Evolutionary conservation across 2,329 filamentous ascomycete genomes (phyloP).

Genomic region (Botrytis fragariae): DNA sequence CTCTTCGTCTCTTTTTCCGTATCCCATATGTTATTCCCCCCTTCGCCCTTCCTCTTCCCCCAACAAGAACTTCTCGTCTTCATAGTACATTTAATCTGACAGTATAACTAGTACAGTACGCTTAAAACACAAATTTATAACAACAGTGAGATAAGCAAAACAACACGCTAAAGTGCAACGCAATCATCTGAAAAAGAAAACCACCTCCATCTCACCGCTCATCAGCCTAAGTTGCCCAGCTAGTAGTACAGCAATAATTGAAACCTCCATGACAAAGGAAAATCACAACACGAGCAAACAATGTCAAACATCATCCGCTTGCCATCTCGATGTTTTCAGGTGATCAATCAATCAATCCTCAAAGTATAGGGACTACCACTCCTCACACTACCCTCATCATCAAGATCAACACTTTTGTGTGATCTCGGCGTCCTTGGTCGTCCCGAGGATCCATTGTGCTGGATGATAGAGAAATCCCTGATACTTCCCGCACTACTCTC

Average conservation of each 20-base stretch:
- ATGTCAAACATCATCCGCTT: neutral
- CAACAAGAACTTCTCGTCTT: neutral
- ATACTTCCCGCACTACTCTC: conserved; percentile 27
- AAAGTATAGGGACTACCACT: conserved; percentile 31
- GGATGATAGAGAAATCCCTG: conserved; percentile 31
- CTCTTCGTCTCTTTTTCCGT: neutral
- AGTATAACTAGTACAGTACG: neutral
- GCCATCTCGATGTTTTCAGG: neutral
- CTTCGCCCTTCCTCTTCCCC: neutral
- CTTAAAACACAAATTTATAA: neutral
- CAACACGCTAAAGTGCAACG: conserved; percentile 2
- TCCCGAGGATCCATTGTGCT: conserved; percentile 20
- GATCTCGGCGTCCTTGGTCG: conserved; percentile 6
- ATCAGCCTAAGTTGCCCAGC: neutral
- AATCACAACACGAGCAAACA: neutral
- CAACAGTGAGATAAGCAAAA: neutral
- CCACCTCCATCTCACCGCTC: neutral
- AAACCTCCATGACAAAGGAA: neutral
- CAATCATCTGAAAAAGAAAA: neutral
- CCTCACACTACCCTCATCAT: conserved; percentile 23
- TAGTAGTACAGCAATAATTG: neutral
- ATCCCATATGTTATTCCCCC: neutral
- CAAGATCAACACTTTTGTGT: conserved; percentile 22
- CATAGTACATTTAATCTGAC: neutral
- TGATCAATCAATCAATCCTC: conserved; percentile 26